phyloP scores from a whole-genome alignment of 805 yeast genomes.

The Debaryomyces maramus region DNA sequence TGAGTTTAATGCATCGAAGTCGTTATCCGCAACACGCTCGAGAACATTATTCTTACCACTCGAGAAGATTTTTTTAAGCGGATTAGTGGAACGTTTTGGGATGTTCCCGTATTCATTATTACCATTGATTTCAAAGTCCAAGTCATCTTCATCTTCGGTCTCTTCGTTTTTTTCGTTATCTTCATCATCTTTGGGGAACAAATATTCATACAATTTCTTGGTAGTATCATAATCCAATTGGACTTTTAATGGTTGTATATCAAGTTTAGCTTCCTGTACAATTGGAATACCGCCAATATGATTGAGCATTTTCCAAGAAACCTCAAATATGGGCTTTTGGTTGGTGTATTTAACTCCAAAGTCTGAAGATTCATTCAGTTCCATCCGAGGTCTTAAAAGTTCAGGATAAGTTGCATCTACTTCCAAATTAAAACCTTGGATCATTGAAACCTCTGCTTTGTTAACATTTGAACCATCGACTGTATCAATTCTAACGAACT shows the following conservation, averaged over 20 bases:
- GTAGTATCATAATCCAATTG: slow-evolving; percentile 75
- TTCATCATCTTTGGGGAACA: slow-evolving; percentile 52
- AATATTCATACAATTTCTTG: slow-evolving; percentile 58
- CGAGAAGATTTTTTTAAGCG: neutral
- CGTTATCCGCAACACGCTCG: neutral
- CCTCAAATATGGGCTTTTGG: slow-evolving; percentile 24
- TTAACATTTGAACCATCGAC: slow-evolving; percentile 69
- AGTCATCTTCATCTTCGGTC: slow-evolving; percentile 6
- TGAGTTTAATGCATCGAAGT: neutral
- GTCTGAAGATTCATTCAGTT: slow-evolving; percentile 6
- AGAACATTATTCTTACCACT: neutral
- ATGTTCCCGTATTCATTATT: slow-evolving; percentile 8
- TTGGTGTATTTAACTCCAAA: slow-evolving; percentile 9
- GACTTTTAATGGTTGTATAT: slow-evolving; percentile 64
- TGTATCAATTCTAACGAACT: slow-evolving; percentile 60
- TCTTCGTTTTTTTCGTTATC: slow-evolving; percentile 10
- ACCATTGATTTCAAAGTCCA: slow-evolving; percentile 3
- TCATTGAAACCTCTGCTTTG: slow-evolving; percentile 53
- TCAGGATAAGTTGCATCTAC: slow-evolving; percentile 65
- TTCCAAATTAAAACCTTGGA: slow-evolving; percentile 70
- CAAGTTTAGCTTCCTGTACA: slow-evolving; percentile 60
- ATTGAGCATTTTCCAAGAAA: slow-evolving; percentile 73
- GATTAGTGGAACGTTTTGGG: neutral
- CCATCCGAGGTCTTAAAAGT: slow-evolving; percentile 54
- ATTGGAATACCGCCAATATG: slow-evolving; percentile 93